Evolutionary conservation across 164 flowering plant species (phyloP), one percentile per base, ranked within the genome.

Genomic region (Magnolia kwangsiensis): DNA sequence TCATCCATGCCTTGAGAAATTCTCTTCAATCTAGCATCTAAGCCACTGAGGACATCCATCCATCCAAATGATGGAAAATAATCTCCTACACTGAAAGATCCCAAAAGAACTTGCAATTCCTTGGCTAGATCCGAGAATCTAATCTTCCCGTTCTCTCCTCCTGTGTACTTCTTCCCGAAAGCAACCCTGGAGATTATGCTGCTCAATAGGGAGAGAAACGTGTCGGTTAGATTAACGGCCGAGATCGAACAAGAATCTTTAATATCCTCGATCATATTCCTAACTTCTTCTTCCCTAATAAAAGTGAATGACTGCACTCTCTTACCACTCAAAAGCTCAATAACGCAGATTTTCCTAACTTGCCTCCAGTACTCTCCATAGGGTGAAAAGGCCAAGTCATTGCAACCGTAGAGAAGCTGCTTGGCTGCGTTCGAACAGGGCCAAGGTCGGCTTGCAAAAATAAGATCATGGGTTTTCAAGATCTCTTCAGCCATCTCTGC

Each of bases 21-120:
- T 14, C 51, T 31, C 72, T 69, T 31, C 72, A 69, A 4, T 19
- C 51, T 69, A 4, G 16, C 58, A 69, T 71, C 63, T 7, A 71
- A 27, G 19, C 84, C 84, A 29, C 77, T 82, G 8, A 82, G 14
- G 4, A 7, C 61, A 49, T 76, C 80, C 50, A 69, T 37, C 72
- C 72, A 69, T 13, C 20, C 51, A n/a, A 45, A 45, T 20, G 13
- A 23, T 16, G 72, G 51, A 69, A 69, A 31, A 37, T 31, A 69
- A 19, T 69, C 51, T 4, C 20, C 72, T 8, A 69, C 72, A 10
- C 19, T 13, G 31, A 69, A 16, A 13, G 51, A 16, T 29, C 72
- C 72, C 50, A 69, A 69, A 20, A 69, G 72, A 37, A 37, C n/a
- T 19, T 7, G 19, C 51, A 37, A 45, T n/a, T 69, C 72, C 51